phyloP scores from a whole-genome alignment of 2,329 filamentous ascomycete species.

The Penicillium hordei region DNA sequence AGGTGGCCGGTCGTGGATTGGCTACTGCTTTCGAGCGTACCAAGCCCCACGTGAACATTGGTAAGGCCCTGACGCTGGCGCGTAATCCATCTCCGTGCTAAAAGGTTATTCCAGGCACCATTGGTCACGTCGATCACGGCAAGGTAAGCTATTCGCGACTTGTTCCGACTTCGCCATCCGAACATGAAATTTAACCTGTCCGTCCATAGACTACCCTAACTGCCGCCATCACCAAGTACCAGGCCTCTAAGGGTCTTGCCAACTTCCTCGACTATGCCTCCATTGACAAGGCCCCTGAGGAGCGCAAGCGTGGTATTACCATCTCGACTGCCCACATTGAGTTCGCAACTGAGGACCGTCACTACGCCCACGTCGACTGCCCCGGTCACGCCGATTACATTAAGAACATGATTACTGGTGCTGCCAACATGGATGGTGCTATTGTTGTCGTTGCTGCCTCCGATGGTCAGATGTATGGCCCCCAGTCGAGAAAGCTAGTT shows the following conservation, averaged over 20 bases:
- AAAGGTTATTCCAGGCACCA: constrained; percentile 64
- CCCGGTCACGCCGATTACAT: constrained; percentile 99
- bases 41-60: constrained; percentile 99
- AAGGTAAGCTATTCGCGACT: constrained; percentile 63
- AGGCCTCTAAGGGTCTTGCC: constrained; percentile 90
- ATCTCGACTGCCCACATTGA: constrained; percentile 98
- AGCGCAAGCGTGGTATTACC: constrained; percentile 99
- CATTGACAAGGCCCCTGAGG: constrained; percentile 98
- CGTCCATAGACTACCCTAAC: constrained; percentile 82
- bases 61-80: constrained; percentile 51
- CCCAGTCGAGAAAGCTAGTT: background rate
- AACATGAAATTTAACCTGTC: constrained; percentile 16
- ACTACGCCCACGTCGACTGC: constrained; percentile 99
- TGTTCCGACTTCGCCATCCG: constrained; percentile 2
- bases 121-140: constrained; percentile 99
- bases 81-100: background rate
- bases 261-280: constrained; percentile 95
- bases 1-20: constrained; percentile 53
- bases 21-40: constrained; percentile 73
- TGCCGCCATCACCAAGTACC: constrained; percentile 97
- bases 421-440: constrained; percentile 98
- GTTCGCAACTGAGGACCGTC: constrained; percentile 88
- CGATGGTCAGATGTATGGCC: constrained; percentile 84
- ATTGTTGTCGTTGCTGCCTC: constrained; percentile 98
- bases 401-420: constrained; percentile 99